Evolutionary conservation across 495 filamentous ascomycete genomes (phyloP), one percentile per base, ranked within the genome.

Genomic region (Cetradonia linearis): DNA sequence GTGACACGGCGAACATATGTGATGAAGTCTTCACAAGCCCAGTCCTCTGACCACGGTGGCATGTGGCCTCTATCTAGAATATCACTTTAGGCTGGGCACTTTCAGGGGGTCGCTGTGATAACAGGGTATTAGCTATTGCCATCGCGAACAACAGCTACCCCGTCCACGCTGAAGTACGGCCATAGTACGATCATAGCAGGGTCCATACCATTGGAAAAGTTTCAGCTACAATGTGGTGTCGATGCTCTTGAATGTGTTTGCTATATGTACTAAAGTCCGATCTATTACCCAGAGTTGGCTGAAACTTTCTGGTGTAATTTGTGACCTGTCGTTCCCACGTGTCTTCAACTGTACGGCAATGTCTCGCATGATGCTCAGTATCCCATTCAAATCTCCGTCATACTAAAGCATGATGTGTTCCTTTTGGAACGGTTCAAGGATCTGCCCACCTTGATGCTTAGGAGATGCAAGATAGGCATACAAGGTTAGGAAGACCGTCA

Each of bases 51-150:
- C 20, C n/a, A 34, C 2, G n/a, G 11, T 23, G n/a, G n/a, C 50
- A 36, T 20, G 50, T 54, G 50, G 50, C 31, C 16, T 44, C 40
- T 44, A n/a, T n/a, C n/a, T n/a, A n/a, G n/a, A n/a, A n/a, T n/a
- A 31, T 33, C 50, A n/a, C 31, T 33, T 20, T 34, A 53, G 28
- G 50, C 50, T 33, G 28, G 31, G 28, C 16, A 34, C 33, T 53
- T 30, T n/a, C n/a, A n/a, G 33, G 50, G 50, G 50, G 50, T 36
- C 42, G 13, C n/a, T 25, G 42, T 46, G 42, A 46, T 25, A 46
- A 10, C 20, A 25, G 42, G 42, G 42, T 46, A n/a, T 46, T 25
- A 46, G 42, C 42, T 46, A 46, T 46, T 3, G 42, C 42, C 20
- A 46, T 20, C 42, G 25, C 42, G 42, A 13, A 46, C 20, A 46